Evolutionary conservation across 768 basidiomycete species (phyloP).

Genomic region (Collybia nuda): DNA sequence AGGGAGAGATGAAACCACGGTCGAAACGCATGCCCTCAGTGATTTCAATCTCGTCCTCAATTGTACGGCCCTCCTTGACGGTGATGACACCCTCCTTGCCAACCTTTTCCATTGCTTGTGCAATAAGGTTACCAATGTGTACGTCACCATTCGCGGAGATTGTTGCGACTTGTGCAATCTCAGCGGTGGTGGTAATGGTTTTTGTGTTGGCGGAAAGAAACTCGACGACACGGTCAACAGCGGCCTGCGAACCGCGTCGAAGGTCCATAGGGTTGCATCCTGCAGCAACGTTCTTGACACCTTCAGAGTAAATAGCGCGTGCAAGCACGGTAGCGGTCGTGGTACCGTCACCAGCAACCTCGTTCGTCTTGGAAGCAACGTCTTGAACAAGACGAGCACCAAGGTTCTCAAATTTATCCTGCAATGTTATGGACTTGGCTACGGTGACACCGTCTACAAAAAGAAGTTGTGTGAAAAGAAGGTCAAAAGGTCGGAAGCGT

Average conservation of each 20-base stretch:
- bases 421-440: constrained; percentile 89
- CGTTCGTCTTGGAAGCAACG: constrained; percentile 96
- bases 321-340: constrained; percentile 97
- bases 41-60: constrained; percentile 98
- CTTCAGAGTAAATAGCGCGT: constrained; percentile 96
- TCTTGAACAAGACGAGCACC: constrained; percentile 95
- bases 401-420: constrained; percentile 99
- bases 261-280: constrained; percentile 99
- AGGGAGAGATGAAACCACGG: constrained; percentile 96
- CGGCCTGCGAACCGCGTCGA: constrained; percentile 95
- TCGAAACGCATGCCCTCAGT: constrained; percentile 99
- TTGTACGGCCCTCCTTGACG: constrained; percentile 97
- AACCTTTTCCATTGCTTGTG: constrained; percentile 99
- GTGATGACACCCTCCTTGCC: constrained; percentile 99
- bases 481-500: neutral
- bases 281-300: constrained; percentile 98
- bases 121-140: constrained; percentile 92
- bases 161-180: constrained; percentile 99
- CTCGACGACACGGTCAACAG: constrained; percentile 92
- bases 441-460: constrained; percentile 91
- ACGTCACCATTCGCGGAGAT: constrained; percentile 82
- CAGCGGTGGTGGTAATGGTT: constrained; percentile 93
- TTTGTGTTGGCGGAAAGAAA: constrained; percentile 88
- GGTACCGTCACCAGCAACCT: constrained; percentile 95
- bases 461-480: constrained; percentile 6